A percentile compares a stretch with the other conserved stretches of the same genome.
Conservation (phyloP, 2,329 filamentous ascomycete genomes). For the Fusarium sp. region DNA sequence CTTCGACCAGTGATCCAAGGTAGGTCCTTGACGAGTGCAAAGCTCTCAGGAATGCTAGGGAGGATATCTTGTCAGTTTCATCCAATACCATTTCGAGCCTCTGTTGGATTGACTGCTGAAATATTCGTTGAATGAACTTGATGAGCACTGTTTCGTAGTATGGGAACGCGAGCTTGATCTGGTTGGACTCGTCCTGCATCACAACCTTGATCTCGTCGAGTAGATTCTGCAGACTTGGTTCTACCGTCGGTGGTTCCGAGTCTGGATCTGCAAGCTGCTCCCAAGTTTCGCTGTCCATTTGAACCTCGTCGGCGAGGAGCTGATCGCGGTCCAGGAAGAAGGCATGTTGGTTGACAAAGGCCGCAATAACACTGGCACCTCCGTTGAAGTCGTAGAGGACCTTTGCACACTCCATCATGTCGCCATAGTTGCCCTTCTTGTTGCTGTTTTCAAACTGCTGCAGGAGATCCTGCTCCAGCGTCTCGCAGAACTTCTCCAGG, state of each 20-base stretch:
- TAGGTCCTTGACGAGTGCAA: conserved; percentile 91
- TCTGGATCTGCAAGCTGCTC: conserved; percentile 95
- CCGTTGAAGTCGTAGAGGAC: conserved; percentile 97
- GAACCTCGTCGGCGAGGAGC: conserved; percentile 86
- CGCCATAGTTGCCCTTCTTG: conserved; percentile 91
- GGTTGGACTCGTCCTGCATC: conserved; percentile 95
- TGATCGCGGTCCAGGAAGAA: conserved; percentile 99
- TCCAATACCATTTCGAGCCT: conserved; percentile 94
- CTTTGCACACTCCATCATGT: conserved; percentile 96
- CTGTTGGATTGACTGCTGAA: conserved; percentile 98
- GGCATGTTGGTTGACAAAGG: conserved; percentile 98
- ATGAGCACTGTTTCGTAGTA: conserved; percentile 94
- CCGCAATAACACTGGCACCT: conserved; percentile 91
- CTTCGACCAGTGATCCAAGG: conserved; percentile 87
- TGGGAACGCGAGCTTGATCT: conserved; percentile 95
- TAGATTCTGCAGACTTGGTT: conserved; percentile 90
- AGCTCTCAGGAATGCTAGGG: conserved; percentile 88
- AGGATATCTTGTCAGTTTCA: conserved; percentile 92
- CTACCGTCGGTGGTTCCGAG: conserved; percentile 88
- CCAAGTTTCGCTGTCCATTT: conserved; percentile 81
- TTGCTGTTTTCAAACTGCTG: conserved; percentile 99
- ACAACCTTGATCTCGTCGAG: conserved; percentile 95
- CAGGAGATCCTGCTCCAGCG: conserved; percentile 91
- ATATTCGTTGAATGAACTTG: conserved; percentile 94
- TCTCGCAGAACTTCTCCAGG: conserved; percentile 96